Conservation (phyloP, 2,329 filamentous ascomycete species). For the Ceratocystis eucalypticola region DNA sequence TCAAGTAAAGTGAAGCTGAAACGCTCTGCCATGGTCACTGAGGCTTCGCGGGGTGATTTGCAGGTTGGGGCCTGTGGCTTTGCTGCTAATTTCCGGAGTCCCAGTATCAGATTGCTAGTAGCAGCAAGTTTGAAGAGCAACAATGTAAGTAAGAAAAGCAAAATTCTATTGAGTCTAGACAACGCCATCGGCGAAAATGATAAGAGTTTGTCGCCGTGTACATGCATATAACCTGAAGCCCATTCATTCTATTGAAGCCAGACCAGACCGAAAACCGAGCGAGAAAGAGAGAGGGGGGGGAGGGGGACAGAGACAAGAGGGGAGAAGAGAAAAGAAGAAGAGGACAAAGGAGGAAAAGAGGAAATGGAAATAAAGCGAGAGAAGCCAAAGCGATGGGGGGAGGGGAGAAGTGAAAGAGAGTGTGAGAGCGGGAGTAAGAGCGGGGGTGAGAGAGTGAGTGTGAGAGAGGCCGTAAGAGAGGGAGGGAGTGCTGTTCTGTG, state of each 20-base stretch:
- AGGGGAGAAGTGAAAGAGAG: too few relatives aligned
- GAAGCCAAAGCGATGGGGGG: too few relatives aligned
- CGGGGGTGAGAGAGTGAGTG: too few relatives aligned
- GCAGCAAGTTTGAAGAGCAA: neutral
- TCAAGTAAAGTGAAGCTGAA: too few relatives aligned
- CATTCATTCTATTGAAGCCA: constrained; percentile 2
- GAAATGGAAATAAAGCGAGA: neutral
- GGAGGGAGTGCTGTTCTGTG: too few relatives aligned
- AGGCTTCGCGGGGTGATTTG: too few relatives aligned
- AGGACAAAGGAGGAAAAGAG: too few relatives aligned
- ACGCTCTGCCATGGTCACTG: neutral
- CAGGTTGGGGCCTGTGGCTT: neutral
- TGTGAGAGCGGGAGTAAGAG: too few relatives aligned
- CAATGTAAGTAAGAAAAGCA: neutral
- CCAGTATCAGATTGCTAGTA: neutral
- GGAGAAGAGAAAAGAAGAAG: neutral
- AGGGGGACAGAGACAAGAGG: neutral
- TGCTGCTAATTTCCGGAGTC: neutral
- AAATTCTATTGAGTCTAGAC: constrained; percentile 2
- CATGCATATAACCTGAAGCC: neutral
- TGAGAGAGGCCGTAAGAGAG: too few relatives aligned
- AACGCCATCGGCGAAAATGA: neutral
- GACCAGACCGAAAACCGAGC: neutral
- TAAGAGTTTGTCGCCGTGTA: neutral
- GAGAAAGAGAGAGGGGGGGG: neutral